Evolutionary conservation across 805 yeast genomes (phyloP), one percentile per base, ranked within the genome.

Genomic region (Candida schatavii): DNA sequence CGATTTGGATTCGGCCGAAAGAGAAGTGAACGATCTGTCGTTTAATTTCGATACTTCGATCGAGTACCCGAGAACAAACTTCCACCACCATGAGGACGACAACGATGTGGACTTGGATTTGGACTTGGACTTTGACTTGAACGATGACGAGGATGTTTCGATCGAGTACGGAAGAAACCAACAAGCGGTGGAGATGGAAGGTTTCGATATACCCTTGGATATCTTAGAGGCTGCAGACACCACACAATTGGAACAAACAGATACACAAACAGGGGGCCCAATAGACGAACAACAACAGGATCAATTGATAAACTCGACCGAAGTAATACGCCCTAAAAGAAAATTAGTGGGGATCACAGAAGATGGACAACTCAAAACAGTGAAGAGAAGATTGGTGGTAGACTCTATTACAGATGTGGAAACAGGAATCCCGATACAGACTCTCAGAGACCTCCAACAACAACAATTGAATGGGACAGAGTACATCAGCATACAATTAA

Each of bases 11-110:
- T 38, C 40, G 30, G 35, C 42, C 13, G 38, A 29, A 11, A 21
- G 40, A 9, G 55, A 30, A 10, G 49, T 64, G 45, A 60, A 70
- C 32, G 75, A 74, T 41, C 65, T 60, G 10, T 48, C 65, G 48
- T 43, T 56, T 59, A 26, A 60, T 2, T 65, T 70, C 34, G 84
- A 83, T 51, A 71, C 67, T 25, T 83, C 90, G 0, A 72, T 87
- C 33, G 95, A 87, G 57, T 51, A 80, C 34, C 87, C 84, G 7
- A 76, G 93, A 59, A 61, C 56, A 3, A 59, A 39, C 47, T 15
- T 69, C 61, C 5, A 22, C 32, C 23, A 54, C 47, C 66, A 62
- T 3, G 58, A 55, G 3, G 63, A 52, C 27, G 56, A 56, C 32
- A 62, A 52, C 9, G 67, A 64, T 40, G 62, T 69, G 25, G 83